These are phyloP conservation scores for Phytophthora hybrid DNA, from an alignment of 352 stramenopile genomes.

Conservation along the genomic window DNA sequence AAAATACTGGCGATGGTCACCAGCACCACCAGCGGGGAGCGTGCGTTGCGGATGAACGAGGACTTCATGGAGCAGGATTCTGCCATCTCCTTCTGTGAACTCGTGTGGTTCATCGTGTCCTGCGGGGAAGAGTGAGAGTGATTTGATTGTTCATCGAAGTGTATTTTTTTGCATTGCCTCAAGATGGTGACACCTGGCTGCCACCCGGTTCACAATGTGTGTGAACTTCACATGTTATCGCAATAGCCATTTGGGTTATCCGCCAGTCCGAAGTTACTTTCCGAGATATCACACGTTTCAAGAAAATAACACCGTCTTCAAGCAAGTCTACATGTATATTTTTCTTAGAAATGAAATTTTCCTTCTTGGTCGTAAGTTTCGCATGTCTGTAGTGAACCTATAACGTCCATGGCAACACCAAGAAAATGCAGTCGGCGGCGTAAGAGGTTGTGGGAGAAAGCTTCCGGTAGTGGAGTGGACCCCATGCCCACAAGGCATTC, in stretches of 20 bases:
- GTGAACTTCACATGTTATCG: too few relatives aligned
- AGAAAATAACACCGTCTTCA: too few relatives aligned
- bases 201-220: too few relatives aligned
- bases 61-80: not conserved
- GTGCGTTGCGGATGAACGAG: not conserved
- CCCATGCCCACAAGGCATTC: constrained; percentile 60
- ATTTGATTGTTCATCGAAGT: not conserved
- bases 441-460: constrained; percentile 40
- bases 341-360: not conserved
- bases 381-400: constrained; percentile 36
- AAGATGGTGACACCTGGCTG: not conserved
- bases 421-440: constrained; percentile 47
- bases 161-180: not conserved
- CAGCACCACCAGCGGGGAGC: constrained; percentile 7
- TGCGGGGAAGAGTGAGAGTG: not conserved
- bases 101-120: not conserved
- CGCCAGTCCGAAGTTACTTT: constrained; percentile 41
- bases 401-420: constrained; percentile 31
- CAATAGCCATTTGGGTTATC: too few relatives aligned
- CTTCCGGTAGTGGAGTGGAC: constrained; percentile 38
- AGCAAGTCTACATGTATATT: constrained; percentile 57
- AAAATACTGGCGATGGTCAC: constrained; percentile 7
- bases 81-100: not conserved
- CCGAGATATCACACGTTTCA: constrained; percentile 25
- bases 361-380: constrained; percentile 23